phyloP scores from a whole-genome alignment of 257 asterid genomes.

The Nicotiana tomentosiformis region DNA sequence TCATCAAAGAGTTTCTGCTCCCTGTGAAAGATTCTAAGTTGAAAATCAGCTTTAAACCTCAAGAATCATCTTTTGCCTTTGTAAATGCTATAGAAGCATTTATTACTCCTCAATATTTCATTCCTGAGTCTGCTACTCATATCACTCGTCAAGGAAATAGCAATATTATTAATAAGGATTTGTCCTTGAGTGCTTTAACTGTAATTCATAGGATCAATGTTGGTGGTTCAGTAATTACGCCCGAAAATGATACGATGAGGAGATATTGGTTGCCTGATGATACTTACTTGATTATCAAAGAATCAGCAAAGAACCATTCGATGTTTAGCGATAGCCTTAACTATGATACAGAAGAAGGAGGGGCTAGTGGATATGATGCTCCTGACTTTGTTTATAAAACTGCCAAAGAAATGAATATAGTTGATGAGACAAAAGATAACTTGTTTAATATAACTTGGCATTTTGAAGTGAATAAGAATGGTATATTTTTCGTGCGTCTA shows the following conservation, averaged over 20 bases:
- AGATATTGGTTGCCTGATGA: conserved; percentile 60
- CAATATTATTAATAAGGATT: neutral
- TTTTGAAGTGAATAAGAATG: conserved; percentile 28
- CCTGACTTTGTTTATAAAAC: conserved; percentile 44
- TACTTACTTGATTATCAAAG: neutral
- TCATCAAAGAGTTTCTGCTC: conserved; percentile 39
- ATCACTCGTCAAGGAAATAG: conserved; percentile 9
- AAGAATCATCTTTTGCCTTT: conserved; percentile 30
- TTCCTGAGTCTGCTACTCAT: neutral
- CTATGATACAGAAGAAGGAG: neutral
- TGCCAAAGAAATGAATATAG: conserved; percentile 33
- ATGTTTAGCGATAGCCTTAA: neutral
- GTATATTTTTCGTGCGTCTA: conserved; percentile 30
- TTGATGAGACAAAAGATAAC: neutral
- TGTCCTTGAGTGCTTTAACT: conserved; percentile 11
- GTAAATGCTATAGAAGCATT: conserved; percentile 54
- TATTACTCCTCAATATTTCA: conserved; percentile 30
- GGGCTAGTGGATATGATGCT: conserved; percentile 28
- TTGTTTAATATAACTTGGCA: conserved; percentile 36
- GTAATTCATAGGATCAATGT: conserved; percentile 52
- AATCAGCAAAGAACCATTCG: neutral
- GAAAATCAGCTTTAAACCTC: conserved; percentile 32
- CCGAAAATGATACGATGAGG: conserved; percentile 27
- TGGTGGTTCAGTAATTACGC: conserved; percentile 31
- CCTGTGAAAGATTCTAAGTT: conserved; percentile 16